Evolutionary conservation across 2,329 filamentous ascomycete genomes (phyloP).

Genomic region (Fonsecaea pugnacius): DNA sequence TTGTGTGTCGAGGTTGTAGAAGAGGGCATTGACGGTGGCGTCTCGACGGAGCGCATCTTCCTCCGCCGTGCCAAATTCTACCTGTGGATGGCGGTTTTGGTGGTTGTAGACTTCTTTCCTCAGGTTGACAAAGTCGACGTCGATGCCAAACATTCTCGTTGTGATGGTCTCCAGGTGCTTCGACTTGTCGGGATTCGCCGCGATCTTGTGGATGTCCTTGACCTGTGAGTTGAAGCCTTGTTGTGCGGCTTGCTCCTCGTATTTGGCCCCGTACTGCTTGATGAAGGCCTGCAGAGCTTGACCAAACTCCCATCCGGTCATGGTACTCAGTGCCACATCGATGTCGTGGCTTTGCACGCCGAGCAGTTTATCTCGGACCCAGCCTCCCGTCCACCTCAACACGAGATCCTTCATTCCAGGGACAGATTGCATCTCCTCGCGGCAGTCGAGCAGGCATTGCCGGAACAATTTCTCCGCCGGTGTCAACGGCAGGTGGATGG

Average conservation of each 20-base stretch:
- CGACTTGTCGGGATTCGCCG: slow-evolving; percentile 91
- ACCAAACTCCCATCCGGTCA: slow-evolving; percentile 56
- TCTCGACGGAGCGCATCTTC: slow-evolving; percentile 90
- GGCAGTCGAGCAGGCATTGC: slow-evolving; percentile 37
- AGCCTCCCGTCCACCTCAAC: slow-evolving; percentile 55
- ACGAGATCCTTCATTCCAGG: slow-evolving; percentile 42
- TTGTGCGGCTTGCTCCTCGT: slow-evolving; percentile 48
- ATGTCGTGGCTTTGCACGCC: slow-evolving; percentile 54
- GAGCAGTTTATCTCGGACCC: slow-evolving; percentile 57
- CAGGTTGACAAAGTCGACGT: slow-evolving; percentile 93
- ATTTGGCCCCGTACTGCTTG: slow-evolving; percentile 47
- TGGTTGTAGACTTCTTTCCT: slow-evolving; percentile 87
- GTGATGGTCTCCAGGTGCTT: slow-evolving; percentile 95
- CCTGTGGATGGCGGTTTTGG: slow-evolving; percentile 85
- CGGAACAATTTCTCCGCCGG: slow-evolving; percentile 37
- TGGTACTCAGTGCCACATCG: slow-evolving; percentile 55
- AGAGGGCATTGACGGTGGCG: slow-evolving; percentile 92
- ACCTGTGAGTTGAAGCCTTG: slow-evolving; percentile 52
- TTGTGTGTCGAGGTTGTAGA: slow-evolving; percentile 85
- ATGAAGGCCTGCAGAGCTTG: slow-evolving; percentile 49
- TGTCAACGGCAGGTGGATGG: slow-evolving; percentile 26
- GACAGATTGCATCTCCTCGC: slow-evolving; percentile 28
- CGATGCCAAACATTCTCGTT: slow-evolving; percentile 79
- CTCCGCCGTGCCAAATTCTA: slow-evolving; percentile 90
- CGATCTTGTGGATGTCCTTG: slow-evolving; percentile 79